phyloP scores from a whole-genome alignment of 1,284 basidiomycete species.

The Sparassis latifolia region DNA sequence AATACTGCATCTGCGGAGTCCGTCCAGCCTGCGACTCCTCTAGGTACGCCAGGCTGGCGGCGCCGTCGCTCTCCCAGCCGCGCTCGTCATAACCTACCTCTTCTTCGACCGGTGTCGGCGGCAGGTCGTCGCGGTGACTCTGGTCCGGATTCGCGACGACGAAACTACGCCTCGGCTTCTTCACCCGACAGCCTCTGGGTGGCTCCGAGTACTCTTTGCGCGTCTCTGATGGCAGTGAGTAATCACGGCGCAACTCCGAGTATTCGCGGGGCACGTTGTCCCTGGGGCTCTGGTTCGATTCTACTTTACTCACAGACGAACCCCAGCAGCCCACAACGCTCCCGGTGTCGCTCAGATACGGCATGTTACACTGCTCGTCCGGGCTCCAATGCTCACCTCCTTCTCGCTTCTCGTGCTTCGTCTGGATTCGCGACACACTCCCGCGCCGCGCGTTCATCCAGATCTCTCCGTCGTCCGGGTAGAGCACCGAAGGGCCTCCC shows the following conservation, averaged over 20 bases:
- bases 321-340: conserved; percentile 17
- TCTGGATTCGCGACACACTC: conserved; percentile 19
- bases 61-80: conserved; percentile 4
- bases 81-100: background rate
- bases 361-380: conserved; percentile 10
- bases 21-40: conserved; percentile 3
- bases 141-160: conserved; percentile 9
- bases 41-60: conserved; percentile 3
- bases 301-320: conserved; percentile 6
- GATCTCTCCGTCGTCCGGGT: conserved; percentile 17
- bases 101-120: conserved; percentile 4
- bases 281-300: background rate
- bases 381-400: conserved; percentile 4
- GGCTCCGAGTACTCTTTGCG: too few species aligned
- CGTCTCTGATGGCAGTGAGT: too few species aligned
- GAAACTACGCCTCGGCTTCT: conserved; percentile 2
- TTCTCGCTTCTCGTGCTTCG: conserved; percentile 18
- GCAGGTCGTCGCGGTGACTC: background rate
- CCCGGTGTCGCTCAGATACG: conserved; percentile 15
- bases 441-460: conserved; percentile 22
- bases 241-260: background rate
- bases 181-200: background rate
- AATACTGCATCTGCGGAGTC: conserved; percentile 6
- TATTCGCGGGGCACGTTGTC: background rate
- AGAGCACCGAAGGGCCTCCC: conserved; percentile 4